Base-by-base conservation (phyloP, 352 stramenopile genomes). In the Pythium aquatile region DNA sequence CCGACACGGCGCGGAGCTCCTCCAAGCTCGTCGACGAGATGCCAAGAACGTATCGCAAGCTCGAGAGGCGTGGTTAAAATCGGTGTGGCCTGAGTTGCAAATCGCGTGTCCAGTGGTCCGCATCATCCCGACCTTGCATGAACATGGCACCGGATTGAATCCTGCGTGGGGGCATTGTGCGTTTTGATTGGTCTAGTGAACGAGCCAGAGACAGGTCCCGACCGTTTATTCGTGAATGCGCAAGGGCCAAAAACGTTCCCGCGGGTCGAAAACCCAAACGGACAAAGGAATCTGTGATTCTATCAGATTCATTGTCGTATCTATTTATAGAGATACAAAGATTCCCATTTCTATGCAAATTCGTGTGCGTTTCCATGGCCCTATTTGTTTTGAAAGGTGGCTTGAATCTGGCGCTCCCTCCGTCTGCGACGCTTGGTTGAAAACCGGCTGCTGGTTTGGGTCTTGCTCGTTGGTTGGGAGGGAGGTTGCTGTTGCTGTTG, bases 251-350 rank as follows among this genome's bases (percentile, higher is more conserved):
- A 52, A 52, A 52, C 2, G n/a, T 52, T 52, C 44, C 44, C 44
- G 28, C 47, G 14, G 35, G 44, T 26, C n/a, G 8, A 51, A 51
- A 28, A 16, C n/a, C 44, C 47, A 37, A 53, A 29, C 17, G 7
- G 24, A 11, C 2, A 5, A 51, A 11, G 14, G 59, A 66, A 66
- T 66, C 59, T 59, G 39, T 39, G 51, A 60, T 55, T 37, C 49
- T 17, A 66, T 60, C 59, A 66, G 59, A 66, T 66, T 60, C 59
- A 17, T 44, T 3, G 14, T 14, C 28, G 8, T 30, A 66, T 66
- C 42, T 55, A 55, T 54, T 66, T 60, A 55, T 66, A 66, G 30
- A 66, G 39, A 46, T 2, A 30, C 7, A 10, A 54, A 58, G 39
- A 65, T 58, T 58, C n/a, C 5, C 28, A 46, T 46, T 46, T 54